Evolutionary conservation across 805 yeast species (phyloP), one percentile per base, ranked within the genome.

Genomic region (Teunomyces barrocoloradensis): DNA sequence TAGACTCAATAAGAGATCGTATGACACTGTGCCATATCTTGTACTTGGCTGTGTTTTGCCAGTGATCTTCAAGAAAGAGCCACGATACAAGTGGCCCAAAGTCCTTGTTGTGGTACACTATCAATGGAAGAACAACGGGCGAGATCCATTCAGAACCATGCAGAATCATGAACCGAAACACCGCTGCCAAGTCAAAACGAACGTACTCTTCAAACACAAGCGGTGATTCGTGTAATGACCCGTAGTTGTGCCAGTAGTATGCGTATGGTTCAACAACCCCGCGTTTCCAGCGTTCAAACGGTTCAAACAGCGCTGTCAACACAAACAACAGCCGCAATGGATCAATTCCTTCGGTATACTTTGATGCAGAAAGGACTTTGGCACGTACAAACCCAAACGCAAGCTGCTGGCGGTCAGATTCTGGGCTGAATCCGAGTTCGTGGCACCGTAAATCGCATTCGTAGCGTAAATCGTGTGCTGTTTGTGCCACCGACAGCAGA

Each of bases 171-270:
- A 47, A 46, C 3, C 57, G 49, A 38, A 69, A 67, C 33, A 53
- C 46, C 5, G 54, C 59, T 3, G 46, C 33, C 32, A 52, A 48
- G 0, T 53, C 35, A 1, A 32, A 33, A 18, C 60, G 25, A 7
- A 42, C 43, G 37, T 56, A 59, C 1, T 56, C 53, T 21, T 53
- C 50, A 27, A 59, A 54, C 10, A 42, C 50, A 2, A 48, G 29
- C 4, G 47, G 18, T 5, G 42, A 10, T 2, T 40, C 40, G 25
- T 48, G 39, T 2, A 53, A 17, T 1, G 48, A 30, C 1, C 60
- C 70, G 45, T 59, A 62, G 43, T 58, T 58, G 15, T 51, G 56
- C 62, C 66, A 60, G 48, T 58, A 70, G 50, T 64, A 65, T 18
- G 48, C 45, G 51, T 54, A 70, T 0, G 73, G 73, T 21, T 40